phyloP scores from a whole-genome alignment of 2,329 filamentous ascomycete genomes.

The Fusarium dlaminii region DNA sequence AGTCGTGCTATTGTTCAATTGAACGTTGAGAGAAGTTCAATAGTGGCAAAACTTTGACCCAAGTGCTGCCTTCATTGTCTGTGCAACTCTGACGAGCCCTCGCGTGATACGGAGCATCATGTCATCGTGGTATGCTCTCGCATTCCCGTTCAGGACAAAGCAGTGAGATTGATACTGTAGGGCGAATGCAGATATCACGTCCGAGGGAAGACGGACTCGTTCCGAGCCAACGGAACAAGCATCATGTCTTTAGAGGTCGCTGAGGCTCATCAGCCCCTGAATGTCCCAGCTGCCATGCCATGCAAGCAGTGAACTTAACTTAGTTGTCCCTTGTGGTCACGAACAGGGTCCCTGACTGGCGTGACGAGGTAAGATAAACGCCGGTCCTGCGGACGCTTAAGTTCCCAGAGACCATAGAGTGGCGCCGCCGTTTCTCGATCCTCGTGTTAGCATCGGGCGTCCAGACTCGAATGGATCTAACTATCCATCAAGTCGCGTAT shows the following conservation, averaged over 20 bases:
- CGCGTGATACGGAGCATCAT: neutral
- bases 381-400: constrained; percentile 4
- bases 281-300: constrained; percentile 24
- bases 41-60: neutral
- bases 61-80: neutral
- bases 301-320: constrained; percentile 12
- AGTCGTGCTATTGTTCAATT: constrained; percentile 1
- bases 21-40: neutral
- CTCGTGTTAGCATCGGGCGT: neutral
- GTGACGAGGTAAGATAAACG: constrained; percentile 31
- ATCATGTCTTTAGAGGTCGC: constrained; percentile 1
- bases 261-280: constrained; percentile 26
- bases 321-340: neutral
- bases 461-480: neutral
- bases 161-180: constrained; percentile 5
- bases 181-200: constrained; percentile 11
- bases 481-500: neutral
- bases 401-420: neutral
- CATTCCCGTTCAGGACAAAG: neutral
- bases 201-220: constrained; percentile 2
- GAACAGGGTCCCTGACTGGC: constrained; percentile 22
- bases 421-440: neutral
- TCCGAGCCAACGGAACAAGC: constrained; percentile 17
- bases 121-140: neutral
- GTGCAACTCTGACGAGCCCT: neutral